A percentile compares a stretch with the other conserved stretches of the same genome.
These are phyloP conservation scores for Erysimum cheiranthoides DNA, from an alignment of 345 rosid species.

Conservation along the genomic window DNA sequence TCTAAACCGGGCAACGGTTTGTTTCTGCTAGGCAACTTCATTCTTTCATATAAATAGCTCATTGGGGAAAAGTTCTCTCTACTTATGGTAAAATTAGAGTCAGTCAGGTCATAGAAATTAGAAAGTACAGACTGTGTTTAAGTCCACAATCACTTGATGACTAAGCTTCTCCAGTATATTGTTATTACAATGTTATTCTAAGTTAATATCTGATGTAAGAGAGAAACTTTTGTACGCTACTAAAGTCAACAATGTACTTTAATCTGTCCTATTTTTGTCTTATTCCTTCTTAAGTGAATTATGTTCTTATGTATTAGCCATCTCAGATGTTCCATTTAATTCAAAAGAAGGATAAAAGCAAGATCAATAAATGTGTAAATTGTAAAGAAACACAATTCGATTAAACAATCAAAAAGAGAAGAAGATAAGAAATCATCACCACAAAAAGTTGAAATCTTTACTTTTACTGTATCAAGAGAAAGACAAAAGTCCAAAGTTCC, in stretches of 20 bases:
- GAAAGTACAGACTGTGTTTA: slow-evolving; percentile 2
- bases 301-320: background rate
- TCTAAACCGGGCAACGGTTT: background rate
- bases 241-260: background rate
- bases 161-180: background rate
- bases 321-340: background rate
- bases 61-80: background rate
- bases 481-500: background rate
- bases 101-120: slow-evolving; percentile 8
- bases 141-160: background rate
- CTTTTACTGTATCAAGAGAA: background rate
- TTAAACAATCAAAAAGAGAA: background rate
- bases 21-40: slow-evolving; percentile 6
- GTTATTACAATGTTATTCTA: background rate
- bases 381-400: background rate
- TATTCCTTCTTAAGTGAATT: background rate
- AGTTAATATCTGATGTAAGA: background rate
- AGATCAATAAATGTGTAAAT: background rate
- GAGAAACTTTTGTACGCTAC: slow-evolving; percentile 17
- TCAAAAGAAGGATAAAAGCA: background rate
- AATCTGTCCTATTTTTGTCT: background rate
- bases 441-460: background rate
- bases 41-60: background rate
- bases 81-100: slow-evolving; percentile 15
- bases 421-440: background rate